Conservation (phyloP, 345 rosid genomes). For the Cardamine resedifolia region DNA sequence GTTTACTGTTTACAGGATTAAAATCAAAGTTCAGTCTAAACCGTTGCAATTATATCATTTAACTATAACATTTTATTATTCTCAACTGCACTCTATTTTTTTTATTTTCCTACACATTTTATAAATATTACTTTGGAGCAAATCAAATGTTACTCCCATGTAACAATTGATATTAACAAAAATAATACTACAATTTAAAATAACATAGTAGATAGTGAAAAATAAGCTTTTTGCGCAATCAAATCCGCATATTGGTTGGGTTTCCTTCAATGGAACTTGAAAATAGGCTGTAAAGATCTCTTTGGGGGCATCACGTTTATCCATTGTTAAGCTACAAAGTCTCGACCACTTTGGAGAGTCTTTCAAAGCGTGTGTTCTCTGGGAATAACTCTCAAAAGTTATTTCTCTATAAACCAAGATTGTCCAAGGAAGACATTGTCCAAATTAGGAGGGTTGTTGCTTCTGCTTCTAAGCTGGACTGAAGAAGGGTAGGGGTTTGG, state of each 20-base stretch:
- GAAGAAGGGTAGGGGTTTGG: no score
- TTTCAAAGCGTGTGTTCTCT: neutral
- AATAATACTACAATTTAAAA: neutral
- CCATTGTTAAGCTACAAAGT: neutral
- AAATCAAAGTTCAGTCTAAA: slow-evolving; percentile 15
- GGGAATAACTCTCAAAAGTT: neutral
- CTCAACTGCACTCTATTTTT: neutral
- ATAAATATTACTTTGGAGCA: neutral
- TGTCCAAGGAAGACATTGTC: no score
- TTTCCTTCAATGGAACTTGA: neutral
- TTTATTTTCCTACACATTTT: neutral
- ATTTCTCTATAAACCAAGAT: no score
- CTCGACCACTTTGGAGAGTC: neutral
- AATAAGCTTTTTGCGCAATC: no score
- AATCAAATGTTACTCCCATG: neutral
- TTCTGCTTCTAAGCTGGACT: no score
- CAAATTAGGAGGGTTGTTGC: no score
- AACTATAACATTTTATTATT: no score
- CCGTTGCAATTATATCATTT: neutral
- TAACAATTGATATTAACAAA: no score
- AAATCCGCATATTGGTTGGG: no score
- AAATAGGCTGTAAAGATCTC: neutral
- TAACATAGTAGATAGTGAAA: neutral
- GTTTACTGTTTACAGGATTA: slow-evolving; percentile 18
- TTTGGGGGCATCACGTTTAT: neutral